Percentiles rank a stretch among this genome's conserved stretches.
Evolutionary conservation across 768 basidiomycete genomes (phyloP).

Genomic region (Lactifluus volemus): DNA sequence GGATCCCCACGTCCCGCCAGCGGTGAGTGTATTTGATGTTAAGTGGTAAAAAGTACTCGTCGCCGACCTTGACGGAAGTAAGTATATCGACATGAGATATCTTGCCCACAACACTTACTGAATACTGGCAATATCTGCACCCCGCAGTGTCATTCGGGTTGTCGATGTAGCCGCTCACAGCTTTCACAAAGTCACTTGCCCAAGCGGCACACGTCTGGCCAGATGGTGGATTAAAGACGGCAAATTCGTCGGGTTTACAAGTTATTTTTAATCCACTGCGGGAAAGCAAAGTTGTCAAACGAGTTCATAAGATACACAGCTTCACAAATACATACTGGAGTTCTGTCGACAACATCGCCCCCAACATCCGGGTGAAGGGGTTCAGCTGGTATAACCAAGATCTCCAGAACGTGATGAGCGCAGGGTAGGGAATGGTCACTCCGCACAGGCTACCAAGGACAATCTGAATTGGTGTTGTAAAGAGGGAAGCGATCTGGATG

Average conservation of each 20-base stretch:
- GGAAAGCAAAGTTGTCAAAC: not conserved
- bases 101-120: constrained; percentile 23
- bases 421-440: constrained; percentile 65
- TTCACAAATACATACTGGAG: constrained; percentile 40
- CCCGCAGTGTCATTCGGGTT: constrained; percentile 48
- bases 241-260: constrained; percentile 64
- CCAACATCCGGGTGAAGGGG: constrained; percentile 66
- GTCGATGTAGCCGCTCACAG: constrained; percentile 65
- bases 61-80: constrained; percentile 37
- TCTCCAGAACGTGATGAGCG: constrained; percentile 61
- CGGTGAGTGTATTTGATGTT: constrained; percentile 54
- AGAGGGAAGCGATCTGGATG: constrained; percentile 61
- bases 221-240: constrained; percentile 59
- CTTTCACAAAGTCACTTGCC: constrained; percentile 55
- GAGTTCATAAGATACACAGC: not conserved
- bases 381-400: constrained; percentile 69
- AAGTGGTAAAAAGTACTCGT: constrained; percentile 60
- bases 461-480: constrained; percentile 64
- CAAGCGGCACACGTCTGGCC: constrained; percentile 67
- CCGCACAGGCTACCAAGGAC: constrained; percentile 71
- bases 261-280: constrained; percentile 49
- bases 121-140: constrained; percentile 71
- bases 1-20: constrained; percentile 63
- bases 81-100: not conserved
- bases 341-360: constrained; percentile 73